phyloP scores from a whole-genome alignment of 306 rosid genomes.

The Begonia loranthoides region DNA sequence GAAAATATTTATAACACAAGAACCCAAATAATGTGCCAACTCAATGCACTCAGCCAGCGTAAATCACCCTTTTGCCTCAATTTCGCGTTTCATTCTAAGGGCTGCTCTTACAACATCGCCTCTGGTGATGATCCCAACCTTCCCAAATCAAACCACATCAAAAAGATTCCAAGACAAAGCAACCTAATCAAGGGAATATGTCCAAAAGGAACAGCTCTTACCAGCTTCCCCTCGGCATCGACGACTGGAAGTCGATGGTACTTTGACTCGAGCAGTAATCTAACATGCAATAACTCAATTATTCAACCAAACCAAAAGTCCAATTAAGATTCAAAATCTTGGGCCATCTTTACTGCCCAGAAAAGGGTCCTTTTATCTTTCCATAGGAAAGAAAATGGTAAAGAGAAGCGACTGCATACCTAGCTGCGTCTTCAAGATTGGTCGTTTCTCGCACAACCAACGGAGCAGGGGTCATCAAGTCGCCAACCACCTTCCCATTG shows the following conservation, averaged over 20 bases:
- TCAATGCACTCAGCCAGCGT: no score
- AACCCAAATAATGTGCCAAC: no score
- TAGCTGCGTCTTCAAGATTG: constrained; percentile 84
- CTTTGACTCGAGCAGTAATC: constrained; percentile 66
- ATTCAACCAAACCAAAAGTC: no score
- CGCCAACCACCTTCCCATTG: constrained; percentile 67
- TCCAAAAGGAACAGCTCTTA: constrained; percentile 10
- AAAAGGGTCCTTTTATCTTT: neutral
- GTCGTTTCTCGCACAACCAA: constrained; percentile 68
- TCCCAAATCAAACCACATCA: constrained; percentile 1
- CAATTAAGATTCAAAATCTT: no score
- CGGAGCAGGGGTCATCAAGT: constrained; percentile 72
- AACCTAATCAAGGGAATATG: no score
- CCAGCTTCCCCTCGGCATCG: constrained; percentile 75
- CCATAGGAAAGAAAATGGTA: neutral
- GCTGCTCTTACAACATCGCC: constrained; percentile 86
- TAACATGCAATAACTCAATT: constrained; percentile 3
- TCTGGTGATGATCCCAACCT: constrained; percentile 87
- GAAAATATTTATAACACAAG: no score
- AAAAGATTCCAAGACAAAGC: no score
- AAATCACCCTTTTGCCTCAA: constrained; percentile 3
- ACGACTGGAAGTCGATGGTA: constrained; percentile 89
- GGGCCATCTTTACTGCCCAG: neutral
- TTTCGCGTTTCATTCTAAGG: constrained; percentile 44
- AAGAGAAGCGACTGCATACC: constrained; percentile 21